Base-by-base conservation (phyloP, 2,329 filamentous ascomycete species). In the Ceratocystis smalleyi region DNA sequence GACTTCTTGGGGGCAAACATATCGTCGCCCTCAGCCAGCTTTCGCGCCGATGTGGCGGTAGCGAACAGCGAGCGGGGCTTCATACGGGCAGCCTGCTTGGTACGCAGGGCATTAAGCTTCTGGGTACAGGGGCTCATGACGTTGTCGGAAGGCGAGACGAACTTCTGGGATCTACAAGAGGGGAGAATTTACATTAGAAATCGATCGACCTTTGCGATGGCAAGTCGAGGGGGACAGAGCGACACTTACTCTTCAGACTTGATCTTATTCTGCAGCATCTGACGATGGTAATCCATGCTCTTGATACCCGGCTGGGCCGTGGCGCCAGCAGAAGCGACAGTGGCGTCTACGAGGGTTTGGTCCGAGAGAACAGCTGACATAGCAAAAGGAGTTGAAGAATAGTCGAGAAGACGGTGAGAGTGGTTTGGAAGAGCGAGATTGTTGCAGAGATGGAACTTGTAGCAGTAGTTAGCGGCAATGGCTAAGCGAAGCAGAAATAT, bases 71-170 rank as follows among this genome's bases (percentile, higher is more conserved):
- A 86, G 74, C 83, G 84, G 66, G 83, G 83, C 77, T 86, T 86
- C 72, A 78, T 79, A 71, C 91, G 92, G 76, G 81, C 81, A 68
- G 85, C 85, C 71, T 89, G 86, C 78, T 90, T 91, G 76, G 83
- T 88, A 75, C 88, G 87, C 74, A 91, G 83, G 49, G 87, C 86
- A 68, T 81, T 87, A 70, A 94, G 82, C 80, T 94, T 94, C 74
- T 88, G 86, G 19, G 86, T 88, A 75, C 88, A 91, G 43, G 89
- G 89, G 70, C 87, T 91, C 85, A 91, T 88, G 78, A 95, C 91
- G 75, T 84, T 85, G 75, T 95, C 89, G n/a, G 88, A 91, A 2
- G 89, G 89, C 19, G 87, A 91, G 73, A 91, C 79, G 75, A 91
- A 92, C 69, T 81, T 77, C 70, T 79, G 77, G 57, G 74, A 70